Base-by-base conservation (phyloP, 176 grass and related monocot genomes). In the Oryza coarctata region DNA sequence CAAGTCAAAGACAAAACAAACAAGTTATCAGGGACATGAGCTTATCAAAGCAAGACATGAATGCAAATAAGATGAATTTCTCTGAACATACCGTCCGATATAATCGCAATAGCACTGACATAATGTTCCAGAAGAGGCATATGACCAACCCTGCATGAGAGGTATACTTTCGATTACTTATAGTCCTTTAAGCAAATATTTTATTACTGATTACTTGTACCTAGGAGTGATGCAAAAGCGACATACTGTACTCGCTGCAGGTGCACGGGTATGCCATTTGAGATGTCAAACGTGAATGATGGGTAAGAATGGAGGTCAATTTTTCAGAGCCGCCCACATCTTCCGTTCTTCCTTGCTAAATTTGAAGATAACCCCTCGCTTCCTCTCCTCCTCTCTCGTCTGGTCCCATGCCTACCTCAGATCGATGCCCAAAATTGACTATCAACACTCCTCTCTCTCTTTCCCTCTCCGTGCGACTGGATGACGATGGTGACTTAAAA, bases 41-140 rank as follows among this genome's bases (percentile, higher is more conserved):
- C 17, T 40, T 27, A 82, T 25, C 29, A 55, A 27, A 5, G 14
- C 5, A 39, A 29, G 5, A 3, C 8, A 55, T 8, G 34, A 23
- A 62, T 31, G 49, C 38, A 63, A 27, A 70, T 1, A 38, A 40
- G 49, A 0, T 5, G 23, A 39, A 67, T 35, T 88, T 68, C 28
- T 44, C 20, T 9, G 0, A 73, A 29, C 66, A 13, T 85, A 94
- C 92, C 18, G 10, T 52, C 55, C 22, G 89, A 80, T 55, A 64
- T 20, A 43, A 94, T 79, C 86, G 86, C 91, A 32, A 84, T 64
- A 71, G 63, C 86, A 75, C 69, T 87, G 13, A 85, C 81, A 38
- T 84, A 90, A 94, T 57, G 76, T 94, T 94, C 92, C 92, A 94
- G 75, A 89, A 82, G 7, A 94, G 89, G 73, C 89, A 89, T 69